Conservation (phyloP, 257 asterid species). For the Solanum bukasovii region DNA sequence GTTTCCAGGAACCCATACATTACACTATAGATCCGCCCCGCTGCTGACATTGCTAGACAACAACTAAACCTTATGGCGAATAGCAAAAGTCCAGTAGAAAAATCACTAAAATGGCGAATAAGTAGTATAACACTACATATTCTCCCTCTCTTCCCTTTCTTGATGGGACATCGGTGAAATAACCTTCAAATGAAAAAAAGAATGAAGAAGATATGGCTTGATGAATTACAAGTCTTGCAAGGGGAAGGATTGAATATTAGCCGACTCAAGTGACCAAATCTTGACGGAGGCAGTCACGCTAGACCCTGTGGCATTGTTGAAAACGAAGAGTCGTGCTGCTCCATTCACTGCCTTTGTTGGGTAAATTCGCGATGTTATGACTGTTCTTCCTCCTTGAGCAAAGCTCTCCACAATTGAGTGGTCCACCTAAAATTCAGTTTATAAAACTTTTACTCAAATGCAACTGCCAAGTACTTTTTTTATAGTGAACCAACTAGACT, state of each 20-base stretch:
- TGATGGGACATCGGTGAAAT: neutral
- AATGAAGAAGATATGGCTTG: neutral
- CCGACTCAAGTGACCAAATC: conserved; percentile 66
- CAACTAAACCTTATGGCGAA: neutral
- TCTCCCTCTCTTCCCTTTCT: neutral
- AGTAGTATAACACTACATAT: neutral
- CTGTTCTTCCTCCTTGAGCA: conserved; percentile 78
- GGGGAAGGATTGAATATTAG: conserved; percentile 43
- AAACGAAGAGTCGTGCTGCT: conserved; percentile 52
- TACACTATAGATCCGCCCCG: neutral
- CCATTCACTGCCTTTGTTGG: conserved; percentile 59
- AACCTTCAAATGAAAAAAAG: neutral
- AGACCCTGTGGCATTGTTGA: conserved; percentile 66
- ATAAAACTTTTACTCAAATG: neutral
- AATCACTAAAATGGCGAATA: neutral
- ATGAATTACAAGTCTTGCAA: neutral
- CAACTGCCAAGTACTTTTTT: neutral
- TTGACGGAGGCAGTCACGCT: conserved; percentile 49
- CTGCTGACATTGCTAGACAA: neutral
- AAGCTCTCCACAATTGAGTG: conserved; percentile 88
- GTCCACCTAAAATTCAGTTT: conserved; percentile 41
- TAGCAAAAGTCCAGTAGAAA: neutral
- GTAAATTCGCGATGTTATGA: conserved; percentile 65
- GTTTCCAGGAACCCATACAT: neutral
- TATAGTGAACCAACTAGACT: neutral